Evolutionary conservation across 495 filamentous ascomycete genomes (phyloP), one percentile per base, ranked within the genome.

Genomic region (Chaetomium cochliodes): DNA sequence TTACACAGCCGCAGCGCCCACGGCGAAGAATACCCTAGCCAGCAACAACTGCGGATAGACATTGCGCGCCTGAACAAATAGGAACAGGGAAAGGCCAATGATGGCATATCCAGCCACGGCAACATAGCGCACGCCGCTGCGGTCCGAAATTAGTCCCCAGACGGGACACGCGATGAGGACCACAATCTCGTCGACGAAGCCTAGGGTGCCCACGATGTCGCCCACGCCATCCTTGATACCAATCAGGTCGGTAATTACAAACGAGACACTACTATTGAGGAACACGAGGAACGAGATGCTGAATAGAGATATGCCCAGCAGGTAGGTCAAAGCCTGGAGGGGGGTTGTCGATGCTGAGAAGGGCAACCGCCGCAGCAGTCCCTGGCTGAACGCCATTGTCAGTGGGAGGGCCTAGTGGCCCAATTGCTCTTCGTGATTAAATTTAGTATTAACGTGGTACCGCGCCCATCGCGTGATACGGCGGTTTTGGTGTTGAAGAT

Each of bases 281-380:
- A 97, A 99, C 55, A 99, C 94, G 60, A 99, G 86, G 79, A 98
- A 96, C 41, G 91, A 89, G 70, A 99, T 99, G 68, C 90, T 93
- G 81, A 97, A 97, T 26, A 97, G 88, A 56, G 91, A 92, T 67
- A 98, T 90, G 63, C 87, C 91, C 53, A 94, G 78, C 37, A 99
- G 84, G 73, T 99, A 99, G 18, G 92, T 91, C 49, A 85, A 74
- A 2, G 89, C 89, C 73, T 98, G 94, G 9, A 86, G 73, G 53
- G 84, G 81, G 7, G 87, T 91, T 41, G 90, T 83, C 49, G 81
- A 76, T 18, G 75, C 70, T 15, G 85, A 78, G 73, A 88, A 85
- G 42, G 85, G 85, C 30, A 87, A 76, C 61, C 76, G 70, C 62
- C 77, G 80, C 49, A 78, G 73, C 63, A 84, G 65, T 9, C 67